phyloP scores from a whole-genome alignment of 805 yeast species.

The Saturnispora hagleri region DNA sequence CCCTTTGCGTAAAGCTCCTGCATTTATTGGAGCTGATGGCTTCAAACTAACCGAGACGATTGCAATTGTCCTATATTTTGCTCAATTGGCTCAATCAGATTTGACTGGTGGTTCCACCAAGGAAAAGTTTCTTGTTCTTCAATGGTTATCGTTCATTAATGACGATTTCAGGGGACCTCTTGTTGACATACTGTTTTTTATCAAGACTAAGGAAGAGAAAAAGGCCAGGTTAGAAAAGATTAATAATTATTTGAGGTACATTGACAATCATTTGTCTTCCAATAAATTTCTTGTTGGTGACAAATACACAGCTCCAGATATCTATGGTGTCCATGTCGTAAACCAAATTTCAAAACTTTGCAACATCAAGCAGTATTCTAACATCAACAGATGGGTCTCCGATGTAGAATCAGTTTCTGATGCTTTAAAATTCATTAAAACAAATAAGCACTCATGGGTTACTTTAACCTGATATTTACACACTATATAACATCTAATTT shows the following conservation, averaged over 20 bases:
- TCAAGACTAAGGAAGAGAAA: constrained; percentile 9
- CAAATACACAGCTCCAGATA: constrained; percentile 6
- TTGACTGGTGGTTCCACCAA: constrained; percentile 48
- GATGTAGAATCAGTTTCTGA: neutral
- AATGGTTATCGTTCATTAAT: constrained; percentile 72
- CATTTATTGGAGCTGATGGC: constrained; percentile 56
- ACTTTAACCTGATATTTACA: neutral
- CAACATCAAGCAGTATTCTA: neutral
- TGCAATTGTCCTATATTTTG: constrained; percentile 45
- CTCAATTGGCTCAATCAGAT: constrained; percentile 30
- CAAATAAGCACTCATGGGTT: neutral
- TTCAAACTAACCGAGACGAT: constrained; percentile 56
- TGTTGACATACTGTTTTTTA: neutral
- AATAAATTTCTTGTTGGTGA: constrained; percentile 6
- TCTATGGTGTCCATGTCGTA: neutral
- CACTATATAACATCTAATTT: too few species aligned
- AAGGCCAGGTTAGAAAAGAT: neutral
- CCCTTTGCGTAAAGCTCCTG: constrained; percentile 58
- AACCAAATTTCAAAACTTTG: neutral
- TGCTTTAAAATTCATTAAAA: neutral
- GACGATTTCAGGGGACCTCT: constrained; percentile 32
- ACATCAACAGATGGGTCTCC: constrained; percentile 2
- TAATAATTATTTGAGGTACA: neutral
- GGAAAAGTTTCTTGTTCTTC: constrained; percentile 54
- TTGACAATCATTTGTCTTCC: constrained; percentile 6